Evolutionary conservation across 2,329 filamentous ascomycete species (phyloP), one percentile per base, ranked within the genome.

Genomic region (Talaromyces atroroseus): DNA sequence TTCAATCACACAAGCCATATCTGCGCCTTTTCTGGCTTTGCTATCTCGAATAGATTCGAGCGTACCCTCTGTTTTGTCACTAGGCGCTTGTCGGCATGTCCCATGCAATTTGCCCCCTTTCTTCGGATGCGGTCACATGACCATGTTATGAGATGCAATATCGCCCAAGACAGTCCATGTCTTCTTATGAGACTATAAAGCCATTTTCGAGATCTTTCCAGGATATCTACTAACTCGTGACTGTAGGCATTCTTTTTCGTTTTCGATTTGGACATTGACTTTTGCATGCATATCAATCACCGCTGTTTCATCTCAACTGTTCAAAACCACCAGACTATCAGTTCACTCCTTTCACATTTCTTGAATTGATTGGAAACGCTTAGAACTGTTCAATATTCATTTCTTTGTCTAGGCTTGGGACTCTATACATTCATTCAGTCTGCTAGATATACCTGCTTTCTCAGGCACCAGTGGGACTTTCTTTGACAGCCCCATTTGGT

Each of bases 121-220:
- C 14, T 16, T 36, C 16, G 32, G 2, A 14, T 42, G 26, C 26
- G 24, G 47, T 49, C 51, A 53, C 51, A 53, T 53, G 51, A 53
- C 42, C 20, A 49, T 34, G n/a, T 21, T 3, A 10, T 21, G 8
- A 7, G 8, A 18, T 44, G n/a, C 20, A 44, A 44, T 7, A 23
- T 44, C 10, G 40, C 40, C n/a, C 2, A 11, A 8, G 18, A 14
- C 3, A 5, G 5, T 40, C 16, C 5, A 21, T 44, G 7, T 44
- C 8, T 44, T 10, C 20, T 5, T 18, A 12, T 23, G 4, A 18
- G 16, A 2, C n/a, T 40, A 5, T 8, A 10, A 8, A 4, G 5
- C 34, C 3, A n/a, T 38, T 11, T 38, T 16, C 34, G 6, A 38
- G 34, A 12, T 38, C 18, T 21, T 42, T 44, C 8, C 20, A n/a